phyloP scores from a whole-genome alignment of 208 protist genomes.

The Polymyxa betae region DNA sequence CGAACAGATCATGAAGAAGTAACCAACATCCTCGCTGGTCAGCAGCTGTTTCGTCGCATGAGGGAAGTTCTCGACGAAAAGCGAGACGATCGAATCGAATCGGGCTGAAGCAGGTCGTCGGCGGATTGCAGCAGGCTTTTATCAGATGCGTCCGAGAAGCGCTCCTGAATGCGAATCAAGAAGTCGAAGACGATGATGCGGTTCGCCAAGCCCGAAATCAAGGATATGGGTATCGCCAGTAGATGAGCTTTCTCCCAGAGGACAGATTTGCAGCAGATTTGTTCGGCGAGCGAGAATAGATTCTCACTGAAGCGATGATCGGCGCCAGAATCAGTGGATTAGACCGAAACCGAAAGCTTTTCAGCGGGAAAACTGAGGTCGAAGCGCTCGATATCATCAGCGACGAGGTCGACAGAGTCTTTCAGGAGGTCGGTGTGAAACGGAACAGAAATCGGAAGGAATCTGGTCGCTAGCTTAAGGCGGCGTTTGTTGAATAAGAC shows the following conservation, averaged over 20 bases:
- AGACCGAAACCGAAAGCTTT: constrained; percentile 69
- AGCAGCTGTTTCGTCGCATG: constrained; percentile 65
- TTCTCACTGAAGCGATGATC: not conserved
- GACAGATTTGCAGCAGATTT: not conserved
- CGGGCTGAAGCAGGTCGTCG: not conserved
- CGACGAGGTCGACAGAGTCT: constrained; percentile 58
- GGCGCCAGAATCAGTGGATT: too few species aligned
- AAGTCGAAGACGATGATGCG: constrained; percentile 67
- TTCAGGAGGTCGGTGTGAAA: constrained; percentile 68
- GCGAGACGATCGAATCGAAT: not conserved
- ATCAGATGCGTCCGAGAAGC: constrained; percentile 63
- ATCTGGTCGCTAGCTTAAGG: constrained; percentile 67
- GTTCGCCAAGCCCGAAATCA: constrained; percentile 77
- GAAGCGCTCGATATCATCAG: constrained; percentile 1
- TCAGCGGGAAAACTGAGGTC: constrained; percentile 55
- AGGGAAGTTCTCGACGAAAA: constrained; percentile 67
- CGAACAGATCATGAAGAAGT: constrained; percentile 74
- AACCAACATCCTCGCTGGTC: constrained; percentile 72
- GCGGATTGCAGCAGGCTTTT: not conserved
- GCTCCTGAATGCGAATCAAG: constrained; percentile 70
- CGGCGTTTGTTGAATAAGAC: constrained; percentile 73
- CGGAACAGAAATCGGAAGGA: constrained; percentile 73
- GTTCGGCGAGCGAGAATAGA: not conserved
- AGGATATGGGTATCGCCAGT: constrained; percentile 71
- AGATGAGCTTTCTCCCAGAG: not conserved